These are phyloP conservation scores for Mortierella claussenii DNA, from an alignment of 192 early-diverging fungal species.

Conservation along the genomic window DNA sequence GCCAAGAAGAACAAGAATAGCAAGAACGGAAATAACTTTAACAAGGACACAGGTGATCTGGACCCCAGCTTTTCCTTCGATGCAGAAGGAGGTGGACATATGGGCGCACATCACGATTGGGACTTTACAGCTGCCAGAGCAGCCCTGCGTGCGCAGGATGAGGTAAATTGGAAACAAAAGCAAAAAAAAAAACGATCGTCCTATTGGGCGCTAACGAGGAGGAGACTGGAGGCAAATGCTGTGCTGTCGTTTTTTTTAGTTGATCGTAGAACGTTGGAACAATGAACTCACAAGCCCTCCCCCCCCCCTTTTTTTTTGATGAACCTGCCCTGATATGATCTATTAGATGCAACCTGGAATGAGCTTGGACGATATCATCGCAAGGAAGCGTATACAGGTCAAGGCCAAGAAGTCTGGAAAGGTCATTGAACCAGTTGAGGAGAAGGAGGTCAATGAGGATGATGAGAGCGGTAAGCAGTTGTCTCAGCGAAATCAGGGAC, in stretches of 20 bases:
- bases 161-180: conserved; percentile 41
- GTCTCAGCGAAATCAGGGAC: too few species aligned
- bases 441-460: conserved; percentile 41
- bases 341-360: conserved; percentile 43
- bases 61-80: conserved; percentile 84
- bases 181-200: too few species aligned
- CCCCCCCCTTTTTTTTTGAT: too few species aligned
- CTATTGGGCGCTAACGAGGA: too few species aligned
- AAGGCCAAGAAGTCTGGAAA: conserved; percentile 56
- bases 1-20: conserved; percentile 56
- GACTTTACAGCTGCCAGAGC: conserved; percentile 86
- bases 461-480: conserved; percentile 55
- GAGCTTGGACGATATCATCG: conserved; percentile 49
- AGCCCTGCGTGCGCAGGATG: conserved; percentile 69
- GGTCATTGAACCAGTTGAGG: conserved; percentile 41
- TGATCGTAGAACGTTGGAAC: too few species aligned
- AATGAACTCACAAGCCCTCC: too few species aligned
- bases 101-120: conserved; percentile 71
- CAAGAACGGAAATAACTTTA: conserved; percentile 34
- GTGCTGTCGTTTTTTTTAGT: too few species aligned
- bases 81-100: conserved; percentile 74
- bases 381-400: conserved; percentile 34
- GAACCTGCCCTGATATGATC: not conserved
- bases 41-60: conserved; percentile 61
- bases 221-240: too few species aligned